Evolutionary conservation across 371 early-diverging fungal genomes (phyloP).

Genomic region (Chytridium lagenaria): DNA sequence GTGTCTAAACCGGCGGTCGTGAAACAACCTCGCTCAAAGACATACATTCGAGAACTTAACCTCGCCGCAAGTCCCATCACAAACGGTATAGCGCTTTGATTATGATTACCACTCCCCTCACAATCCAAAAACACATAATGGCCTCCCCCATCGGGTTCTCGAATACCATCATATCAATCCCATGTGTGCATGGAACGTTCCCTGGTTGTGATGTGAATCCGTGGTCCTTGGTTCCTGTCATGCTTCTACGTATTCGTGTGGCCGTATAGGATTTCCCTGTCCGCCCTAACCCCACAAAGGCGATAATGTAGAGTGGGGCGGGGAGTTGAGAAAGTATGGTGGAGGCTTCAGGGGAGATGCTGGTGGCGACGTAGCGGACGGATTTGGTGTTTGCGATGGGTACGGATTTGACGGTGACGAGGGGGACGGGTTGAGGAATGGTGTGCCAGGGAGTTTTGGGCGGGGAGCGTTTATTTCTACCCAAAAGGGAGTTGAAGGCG

Average conservation of each 20-base stretch:
- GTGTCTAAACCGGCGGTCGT: conserved; percentile 58
- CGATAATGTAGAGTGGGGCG: conserved; percentile 51
- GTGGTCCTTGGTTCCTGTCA: conserved; percentile 44
- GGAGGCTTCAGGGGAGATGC: conserved; percentile 54
- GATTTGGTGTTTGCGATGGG: conserved; percentile 19
- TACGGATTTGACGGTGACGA: conserved; percentile 37
- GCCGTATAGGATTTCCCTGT: conserved; percentile 55
- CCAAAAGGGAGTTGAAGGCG: conserved; percentile 15
- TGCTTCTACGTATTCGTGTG: conserved; percentile 34
- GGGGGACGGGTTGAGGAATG: conserved; percentile 48
- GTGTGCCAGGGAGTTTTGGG: conserved; percentile 43
- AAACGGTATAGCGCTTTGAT: conserved; percentile 58
- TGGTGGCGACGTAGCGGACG: conserved; percentile 51
- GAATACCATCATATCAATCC: conserved; percentile 58
- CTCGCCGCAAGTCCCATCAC: conserved; percentile 59
- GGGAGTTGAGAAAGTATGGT: conserved; percentile 46
- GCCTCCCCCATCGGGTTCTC: conserved; percentile 48
- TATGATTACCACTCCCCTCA: conserved; percentile 59
- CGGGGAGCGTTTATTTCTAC: conserved; percentile 12
- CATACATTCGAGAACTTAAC: conserved; percentile 49
- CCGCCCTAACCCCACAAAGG: conserved; percentile 56
- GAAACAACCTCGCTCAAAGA: conserved; percentile 58
- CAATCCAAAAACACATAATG: conserved; percentile 57
- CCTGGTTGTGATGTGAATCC: conserved; percentile 42
- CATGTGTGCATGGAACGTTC: conserved; percentile 59